Percentiles rank a stretch among this genome's conserved stretches.
Conservation (phyloP, 2,329 filamentous ascomycete species). For the Colletotrichum theobromicola region DNA sequence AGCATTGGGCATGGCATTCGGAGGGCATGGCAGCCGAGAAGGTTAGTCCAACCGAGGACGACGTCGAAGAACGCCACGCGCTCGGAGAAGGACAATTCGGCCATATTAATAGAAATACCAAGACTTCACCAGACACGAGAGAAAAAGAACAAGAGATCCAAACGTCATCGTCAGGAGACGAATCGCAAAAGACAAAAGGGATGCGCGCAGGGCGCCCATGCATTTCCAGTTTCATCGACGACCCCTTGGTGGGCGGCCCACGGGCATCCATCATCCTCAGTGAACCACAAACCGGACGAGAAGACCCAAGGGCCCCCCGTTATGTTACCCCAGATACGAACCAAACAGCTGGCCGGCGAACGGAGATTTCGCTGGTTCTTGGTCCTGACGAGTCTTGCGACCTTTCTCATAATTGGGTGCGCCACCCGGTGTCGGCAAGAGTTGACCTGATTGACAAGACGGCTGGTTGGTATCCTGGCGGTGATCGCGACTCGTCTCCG, state of each 20-base stretch:
- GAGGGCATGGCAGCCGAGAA: neutral
- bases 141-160: neutral
- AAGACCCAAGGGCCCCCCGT: neutral
- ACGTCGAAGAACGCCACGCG: neutral
- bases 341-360: neutral
- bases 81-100: neutral
- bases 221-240: conserved; percentile 9
- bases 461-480: neutral
- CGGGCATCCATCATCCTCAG: neutral
- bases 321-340: conserved; percentile 5
- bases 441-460: neutral
- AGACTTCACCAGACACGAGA: neutral
- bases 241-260: neutral
- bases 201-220: conserved; percentile 4
- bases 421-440: neutral
- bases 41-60: neutral
- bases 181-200: neutral
- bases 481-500: neutral
- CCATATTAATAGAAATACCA: conserved; percentile 3
- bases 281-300: neutral
- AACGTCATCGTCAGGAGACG: conserved; percentile 5
- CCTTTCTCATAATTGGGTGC: neutral
- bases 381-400: neutral
- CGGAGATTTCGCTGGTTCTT: neutral
- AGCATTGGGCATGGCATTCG: neutral